Conservation (phyloP, 2,329 filamentous ascomycete genomes). For the Fusarium ramigenum region DNA sequence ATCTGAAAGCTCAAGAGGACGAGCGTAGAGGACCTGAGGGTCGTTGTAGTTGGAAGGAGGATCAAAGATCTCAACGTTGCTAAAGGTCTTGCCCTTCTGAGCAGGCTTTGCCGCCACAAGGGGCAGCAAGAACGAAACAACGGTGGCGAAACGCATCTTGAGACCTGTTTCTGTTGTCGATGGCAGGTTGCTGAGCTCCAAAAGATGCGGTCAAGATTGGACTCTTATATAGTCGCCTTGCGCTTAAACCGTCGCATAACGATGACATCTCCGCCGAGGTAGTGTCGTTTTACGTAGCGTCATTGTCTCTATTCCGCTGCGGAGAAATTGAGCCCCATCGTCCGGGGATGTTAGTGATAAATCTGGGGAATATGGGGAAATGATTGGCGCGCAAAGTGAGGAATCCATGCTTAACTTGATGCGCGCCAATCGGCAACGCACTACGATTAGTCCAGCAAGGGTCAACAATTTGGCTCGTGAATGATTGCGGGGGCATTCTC, state of each 20-base stretch:
- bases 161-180: not conserved
- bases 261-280: not conserved
- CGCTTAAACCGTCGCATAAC: not conserved
- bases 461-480: not conserved
- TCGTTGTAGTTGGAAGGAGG: constrained; percentile 55
- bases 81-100: constrained; percentile 27
- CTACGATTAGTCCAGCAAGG: not conserved
- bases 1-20: constrained; percentile 54
- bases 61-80: constrained; percentile 51
- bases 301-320: constrained; percentile 2
- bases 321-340: constrained; percentile 22
- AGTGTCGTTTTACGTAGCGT: constrained; percentile 1
- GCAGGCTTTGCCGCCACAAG: constrained; percentile 23
- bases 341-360: constrained; percentile 12
- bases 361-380: constrained; percentile 22
- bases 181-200: constrained; percentile 3
- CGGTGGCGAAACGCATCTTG: constrained; percentile 29
- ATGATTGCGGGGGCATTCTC: constrained; percentile 10
- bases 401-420: not conserved
- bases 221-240: constrained; percentile 15
- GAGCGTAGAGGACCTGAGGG: constrained; percentile 56
- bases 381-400: constrained; percentile 31
- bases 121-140: constrained; percentile 25
- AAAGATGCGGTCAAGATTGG: not conserved
- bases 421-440: constrained; percentile 24